Conservation (phyloP, 2,329 filamentous ascomycete species). For the Thielaviopsis euricoi region DNA sequence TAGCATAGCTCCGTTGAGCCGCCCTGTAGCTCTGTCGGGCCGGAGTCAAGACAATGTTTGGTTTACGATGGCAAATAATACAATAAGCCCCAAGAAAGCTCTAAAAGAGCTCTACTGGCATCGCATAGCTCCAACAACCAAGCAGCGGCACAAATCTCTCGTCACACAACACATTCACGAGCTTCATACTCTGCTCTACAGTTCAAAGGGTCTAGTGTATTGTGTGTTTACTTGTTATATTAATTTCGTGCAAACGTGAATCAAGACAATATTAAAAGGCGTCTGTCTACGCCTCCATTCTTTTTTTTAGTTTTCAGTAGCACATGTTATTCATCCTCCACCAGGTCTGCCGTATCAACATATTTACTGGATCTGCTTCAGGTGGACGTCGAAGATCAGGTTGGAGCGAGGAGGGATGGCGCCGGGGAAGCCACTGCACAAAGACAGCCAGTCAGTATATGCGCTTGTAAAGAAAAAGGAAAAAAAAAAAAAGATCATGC, state of each 20-base stretch:
- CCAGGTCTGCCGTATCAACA: background rate
- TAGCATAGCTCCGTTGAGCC: too few relatives aligned
- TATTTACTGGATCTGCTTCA: constrained; percentile 42
- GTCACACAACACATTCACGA: background rate
- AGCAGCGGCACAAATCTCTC: background rate
- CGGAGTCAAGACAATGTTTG: too few relatives aligned
- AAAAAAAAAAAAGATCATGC: background rate
- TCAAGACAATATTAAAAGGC: background rate
- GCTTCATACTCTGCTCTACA: background rate
- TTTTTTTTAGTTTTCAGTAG: background rate
- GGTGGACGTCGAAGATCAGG: constrained; percentile 62
- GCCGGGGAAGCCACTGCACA: constrained; percentile 55
- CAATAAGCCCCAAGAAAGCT: too few relatives aligned
- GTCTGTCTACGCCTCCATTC: background rate
- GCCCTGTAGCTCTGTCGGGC: too few relatives aligned
- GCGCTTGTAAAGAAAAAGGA: too few relatives aligned
- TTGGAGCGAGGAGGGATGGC: constrained; percentile 60
- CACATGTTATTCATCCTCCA: background rate
- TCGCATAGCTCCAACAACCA: background rate
- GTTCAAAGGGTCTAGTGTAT: background rate
- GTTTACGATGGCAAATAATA: too few relatives aligned
- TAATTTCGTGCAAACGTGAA: background rate
- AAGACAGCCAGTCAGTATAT: background rate
- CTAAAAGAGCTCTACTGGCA: too few relatives aligned
- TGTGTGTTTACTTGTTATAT: background rate